phyloP scores from a whole-genome alignment of 495 filamentous ascomycete species.

The Hypomontagnella submonticulosa region DNA sequence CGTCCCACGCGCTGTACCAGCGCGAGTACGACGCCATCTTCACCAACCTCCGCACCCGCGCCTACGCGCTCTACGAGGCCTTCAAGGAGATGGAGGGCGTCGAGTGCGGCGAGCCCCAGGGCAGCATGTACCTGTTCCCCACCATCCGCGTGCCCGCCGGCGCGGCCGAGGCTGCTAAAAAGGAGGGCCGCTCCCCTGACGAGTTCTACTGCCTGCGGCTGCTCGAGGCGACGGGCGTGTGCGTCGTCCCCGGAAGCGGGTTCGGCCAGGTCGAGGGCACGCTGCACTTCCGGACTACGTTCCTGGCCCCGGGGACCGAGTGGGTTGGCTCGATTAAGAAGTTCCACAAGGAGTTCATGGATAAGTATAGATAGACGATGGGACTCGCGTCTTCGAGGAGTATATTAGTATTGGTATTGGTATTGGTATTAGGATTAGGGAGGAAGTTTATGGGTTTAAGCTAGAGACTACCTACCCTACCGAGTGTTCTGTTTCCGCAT shows the following conservation, averaged over 20 bases:
- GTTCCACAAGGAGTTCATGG: constrained; percentile 93
- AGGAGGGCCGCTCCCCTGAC: constrained; percentile 79
- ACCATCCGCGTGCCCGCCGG: constrained; percentile 81
- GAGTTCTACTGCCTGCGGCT: constrained; percentile 93
- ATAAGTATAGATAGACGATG: constrained; percentile 68
- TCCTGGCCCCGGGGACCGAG: constrained; percentile 93
- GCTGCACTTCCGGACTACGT: constrained; percentile 95
- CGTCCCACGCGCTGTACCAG: constrained; percentile 82
- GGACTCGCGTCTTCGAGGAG: neutral
- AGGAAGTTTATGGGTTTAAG: too few relatives aligned
- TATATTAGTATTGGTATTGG: neutral
- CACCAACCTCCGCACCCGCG: constrained; percentile 77
- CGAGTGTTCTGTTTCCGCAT: too few relatives aligned
- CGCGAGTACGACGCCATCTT: constrained; percentile 85
- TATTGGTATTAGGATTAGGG: neutral
- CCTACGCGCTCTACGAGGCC: constrained; percentile 84
- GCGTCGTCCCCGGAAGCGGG: constrained; percentile 88
- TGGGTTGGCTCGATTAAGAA: constrained; percentile 89
- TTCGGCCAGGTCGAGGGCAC: constrained; percentile 95
- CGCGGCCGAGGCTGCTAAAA: constrained; percentile 77
- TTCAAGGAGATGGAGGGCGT: constrained; percentile 97
- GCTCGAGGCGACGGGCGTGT: constrained; percentile 95
- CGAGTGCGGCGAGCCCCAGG: constrained; percentile 85
- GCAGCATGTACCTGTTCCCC: constrained; percentile 98
- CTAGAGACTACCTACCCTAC: too few relatives aligned